Evolutionary conservation across 306 rosid genomes (phyloP).

Genomic region (Vigna hirtella): DNA sequence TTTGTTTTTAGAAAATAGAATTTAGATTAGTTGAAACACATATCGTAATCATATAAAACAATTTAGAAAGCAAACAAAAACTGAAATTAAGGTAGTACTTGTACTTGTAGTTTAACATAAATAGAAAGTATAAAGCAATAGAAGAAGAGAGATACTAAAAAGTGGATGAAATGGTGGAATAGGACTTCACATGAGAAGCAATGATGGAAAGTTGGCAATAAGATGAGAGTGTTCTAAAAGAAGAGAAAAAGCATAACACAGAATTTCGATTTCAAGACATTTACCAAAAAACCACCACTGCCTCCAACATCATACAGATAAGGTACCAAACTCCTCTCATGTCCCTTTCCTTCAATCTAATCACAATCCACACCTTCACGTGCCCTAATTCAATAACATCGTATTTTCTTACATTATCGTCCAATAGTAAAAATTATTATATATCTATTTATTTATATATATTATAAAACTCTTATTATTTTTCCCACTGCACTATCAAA

Average conservation of each 20-base stretch:
- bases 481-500: not conserved
- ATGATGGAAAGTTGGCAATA: conserved; percentile 30
- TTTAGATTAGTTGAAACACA: too few relatives aligned
- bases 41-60: too few relatives aligned
- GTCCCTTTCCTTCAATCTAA: not conserved
- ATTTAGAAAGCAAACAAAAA: too few relatives aligned
- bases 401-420: too few relatives aligned
- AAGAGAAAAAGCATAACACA: not conserved
- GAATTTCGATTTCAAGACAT: not conserved
- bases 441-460: too few relatives aligned
- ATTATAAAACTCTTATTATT: not conserved
- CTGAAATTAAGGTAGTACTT: too few relatives aligned
- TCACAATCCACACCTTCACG: not conserved
- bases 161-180: not conserved
- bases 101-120: not conserved
- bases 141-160: not conserved
- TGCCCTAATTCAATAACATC: too few relatives aligned
- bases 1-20: too few relatives aligned
- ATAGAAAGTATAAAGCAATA: not conserved
- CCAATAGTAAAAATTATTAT: too few relatives aligned
- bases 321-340: conserved; percentile 24
- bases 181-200: not conserved
- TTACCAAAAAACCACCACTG: conserved; percentile 16
- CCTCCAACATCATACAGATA: conserved; percentile 20
- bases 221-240: not conserved